Base-by-base conservation (phyloP, 331 rosid genomes). In the Cucumis variabilis region DNA sequence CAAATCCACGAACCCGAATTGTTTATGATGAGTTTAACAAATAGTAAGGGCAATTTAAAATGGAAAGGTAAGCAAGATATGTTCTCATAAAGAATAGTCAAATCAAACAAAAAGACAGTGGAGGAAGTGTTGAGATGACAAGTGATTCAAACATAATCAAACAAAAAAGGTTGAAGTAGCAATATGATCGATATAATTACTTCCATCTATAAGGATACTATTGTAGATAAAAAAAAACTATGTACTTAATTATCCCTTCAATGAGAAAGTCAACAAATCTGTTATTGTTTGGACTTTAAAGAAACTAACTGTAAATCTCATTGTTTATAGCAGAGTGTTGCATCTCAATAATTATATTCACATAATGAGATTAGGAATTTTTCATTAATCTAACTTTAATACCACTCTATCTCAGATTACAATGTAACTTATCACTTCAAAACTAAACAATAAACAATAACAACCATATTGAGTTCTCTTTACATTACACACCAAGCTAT, bases 171-270 rank as follows among this genome's bases (percentile, higher is more conserved):
- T 87, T 50, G 86, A 69, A 83, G 46, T 14, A 58, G 88, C 73
- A 75, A 83, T 85, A 63, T 74, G 87, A 28, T 72, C 23, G 81
- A 28, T 48, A 89, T 85, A 41, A 89, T 90, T 89, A 68, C 80
- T 84, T 60, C 90, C 91, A 90, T 90, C 90, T 44, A 53, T n/a
- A 25, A 84, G 46, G 84, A 90, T 92, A 87, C 77, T 87, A 74
- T n/a, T 90, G 88, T 20, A 81, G 82, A 75, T 24, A 51, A 74
- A 20, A 14, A 48, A 85, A 46, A 41, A 14, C 21, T 48, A 66
- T 2, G 30, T 72, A 62, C 44, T 51, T 53, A 9, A 33, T 74
- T 74, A 81, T 58, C 69, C 60, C 15, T 51, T 74, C 82, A 33
- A 58, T 17, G 67, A 53, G 19, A 68, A 25, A 50, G 87, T 85